These are phyloP conservation scores for Podosphaera leucotricha DNA, from an alignment of 2,329 filamentous ascomycete genomes.

Conservation along the genomic window DNA sequence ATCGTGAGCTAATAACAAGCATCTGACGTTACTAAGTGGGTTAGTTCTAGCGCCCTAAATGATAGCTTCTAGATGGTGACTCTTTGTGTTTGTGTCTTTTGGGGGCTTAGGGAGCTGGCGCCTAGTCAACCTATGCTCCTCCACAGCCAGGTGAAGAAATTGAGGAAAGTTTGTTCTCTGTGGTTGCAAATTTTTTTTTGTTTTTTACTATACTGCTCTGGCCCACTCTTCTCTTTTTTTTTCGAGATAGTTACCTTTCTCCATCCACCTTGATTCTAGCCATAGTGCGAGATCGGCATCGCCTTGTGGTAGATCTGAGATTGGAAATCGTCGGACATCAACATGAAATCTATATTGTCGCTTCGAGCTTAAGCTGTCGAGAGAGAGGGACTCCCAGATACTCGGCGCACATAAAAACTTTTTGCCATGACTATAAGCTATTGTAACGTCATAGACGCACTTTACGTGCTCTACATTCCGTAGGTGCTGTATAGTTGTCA, in stretches of 20 bases:
- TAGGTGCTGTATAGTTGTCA: slow-evolving; percentile 32
- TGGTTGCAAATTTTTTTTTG: too few species aligned
- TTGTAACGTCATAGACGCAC: slow-evolving; percentile 31
- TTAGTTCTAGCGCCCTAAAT: too few species aligned
- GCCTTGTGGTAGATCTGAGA: slow-evolving; percentile 24
- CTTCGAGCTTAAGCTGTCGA: slow-evolving; percentile 18
- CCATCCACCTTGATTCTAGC: slow-evolving; percentile 28
- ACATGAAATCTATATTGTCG: slow-evolving; percentile 25
- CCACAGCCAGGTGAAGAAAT: too few species aligned
- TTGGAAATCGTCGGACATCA: slow-evolving; percentile 23
- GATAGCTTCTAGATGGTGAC: too few species aligned
- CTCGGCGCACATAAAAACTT: slow-evolving; percentile 23
- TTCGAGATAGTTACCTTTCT: slow-evolving; percentile 29
- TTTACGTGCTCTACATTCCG: slow-evolving; percentile 25
- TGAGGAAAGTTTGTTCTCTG: too few species aligned
- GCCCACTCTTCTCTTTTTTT: slow-evolving; percentile 21
- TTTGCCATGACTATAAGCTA: slow-evolving; percentile 25
- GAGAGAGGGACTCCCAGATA: slow-evolving; percentile 29
- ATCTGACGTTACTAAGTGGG: too few species aligned
- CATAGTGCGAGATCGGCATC: slow-evolving; percentile 26
- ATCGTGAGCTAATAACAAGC: too few species aligned
- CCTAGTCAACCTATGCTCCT: too few species aligned
- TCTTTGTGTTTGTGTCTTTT: too few species aligned
- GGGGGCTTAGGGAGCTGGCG: too few species aligned
- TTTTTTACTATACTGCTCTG: slow-evolving; percentile 1